Evolutionary conservation across 2,329 filamentous ascomycete species (phyloP).

Genomic region (Pestalotiopsis sp.): DNA sequence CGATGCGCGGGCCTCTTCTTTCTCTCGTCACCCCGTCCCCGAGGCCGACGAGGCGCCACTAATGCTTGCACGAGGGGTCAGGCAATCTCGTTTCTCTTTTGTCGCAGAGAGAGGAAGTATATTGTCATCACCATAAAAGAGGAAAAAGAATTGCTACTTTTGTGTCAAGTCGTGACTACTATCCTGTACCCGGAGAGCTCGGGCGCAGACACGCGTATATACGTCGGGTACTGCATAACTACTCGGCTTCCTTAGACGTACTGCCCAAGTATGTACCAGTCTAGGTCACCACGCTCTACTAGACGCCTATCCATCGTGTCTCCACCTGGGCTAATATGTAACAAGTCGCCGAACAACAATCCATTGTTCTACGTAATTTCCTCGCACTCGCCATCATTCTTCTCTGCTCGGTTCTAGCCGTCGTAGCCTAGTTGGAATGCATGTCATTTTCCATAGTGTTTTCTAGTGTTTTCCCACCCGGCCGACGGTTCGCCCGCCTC

Average conservation of each 20-base stretch:
- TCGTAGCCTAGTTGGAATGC: conserved; percentile 5
- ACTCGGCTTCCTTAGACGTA: no score
- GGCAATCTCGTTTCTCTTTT: background rate
- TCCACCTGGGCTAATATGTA: no score
- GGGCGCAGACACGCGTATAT: no score
- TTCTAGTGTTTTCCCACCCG: background rate
- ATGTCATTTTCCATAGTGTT: conserved; percentile 7
- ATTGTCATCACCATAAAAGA: background rate
- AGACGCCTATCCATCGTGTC: no score
- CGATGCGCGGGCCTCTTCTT: background rate
- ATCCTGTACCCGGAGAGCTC: no score
- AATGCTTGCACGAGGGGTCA: background rate
- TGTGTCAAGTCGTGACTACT: background rate
- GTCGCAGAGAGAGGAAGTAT: background rate
- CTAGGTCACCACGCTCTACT: no score
- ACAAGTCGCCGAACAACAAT: no score
- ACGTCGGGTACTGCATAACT: no score
- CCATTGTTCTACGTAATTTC: no score
- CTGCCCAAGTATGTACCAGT: no score
- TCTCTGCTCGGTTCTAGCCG: background rate
- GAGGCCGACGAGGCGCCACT: background rate
- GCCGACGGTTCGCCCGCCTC: background rate
- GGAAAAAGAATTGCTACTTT: background rate
- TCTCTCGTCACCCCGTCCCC: background rate
- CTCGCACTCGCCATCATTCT: no score